These are phyloP conservation scores for Sideroxylon spinosum DNA, from an alignment of 179 eudicot species.

Conservation along the genomic window DNA sequence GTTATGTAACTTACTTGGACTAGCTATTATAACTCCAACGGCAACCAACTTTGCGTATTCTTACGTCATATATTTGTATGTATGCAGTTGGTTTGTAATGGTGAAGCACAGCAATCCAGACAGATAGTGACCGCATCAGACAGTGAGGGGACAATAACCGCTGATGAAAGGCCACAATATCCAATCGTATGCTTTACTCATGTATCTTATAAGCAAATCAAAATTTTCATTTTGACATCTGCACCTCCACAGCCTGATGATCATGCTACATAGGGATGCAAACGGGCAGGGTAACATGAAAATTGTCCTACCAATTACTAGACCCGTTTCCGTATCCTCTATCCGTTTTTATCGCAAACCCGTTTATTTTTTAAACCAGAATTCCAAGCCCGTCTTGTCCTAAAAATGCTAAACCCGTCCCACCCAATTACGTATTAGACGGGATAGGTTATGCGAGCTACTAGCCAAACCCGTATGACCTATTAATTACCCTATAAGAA, in stretches of 20 bases:
- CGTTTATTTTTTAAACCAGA: no score
- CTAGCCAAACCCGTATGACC: no score
- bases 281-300: no score
- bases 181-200: conserved; percentile 32
- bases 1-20: neutral
- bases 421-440: no score
- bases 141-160: conserved; percentile 41
- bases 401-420: no score
- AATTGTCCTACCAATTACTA: no score
- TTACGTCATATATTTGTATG: neutral
- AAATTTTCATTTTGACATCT: conserved; percentile 8
- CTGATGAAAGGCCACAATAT: conserved; percentile 40
- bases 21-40: neutral
- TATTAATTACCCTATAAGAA: no score
- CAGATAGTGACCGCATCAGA: conserved; percentile 41
- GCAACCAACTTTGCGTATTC: neutral
- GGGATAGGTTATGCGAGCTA: no score
- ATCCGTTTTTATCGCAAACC: no score
- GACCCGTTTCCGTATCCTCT: no score
- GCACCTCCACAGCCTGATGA: neutral
- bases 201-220: neutral
- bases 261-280: neutral
- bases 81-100: conserved; percentile 49
- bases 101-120: conserved; percentile 40
- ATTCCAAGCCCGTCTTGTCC: no score